Evolutionary conservation across 2,329 filamentous ascomycete genomes (phyloP), one percentile per base, ranked within the genome.

Genomic region (Phyllosticta ampelicida): DNA sequence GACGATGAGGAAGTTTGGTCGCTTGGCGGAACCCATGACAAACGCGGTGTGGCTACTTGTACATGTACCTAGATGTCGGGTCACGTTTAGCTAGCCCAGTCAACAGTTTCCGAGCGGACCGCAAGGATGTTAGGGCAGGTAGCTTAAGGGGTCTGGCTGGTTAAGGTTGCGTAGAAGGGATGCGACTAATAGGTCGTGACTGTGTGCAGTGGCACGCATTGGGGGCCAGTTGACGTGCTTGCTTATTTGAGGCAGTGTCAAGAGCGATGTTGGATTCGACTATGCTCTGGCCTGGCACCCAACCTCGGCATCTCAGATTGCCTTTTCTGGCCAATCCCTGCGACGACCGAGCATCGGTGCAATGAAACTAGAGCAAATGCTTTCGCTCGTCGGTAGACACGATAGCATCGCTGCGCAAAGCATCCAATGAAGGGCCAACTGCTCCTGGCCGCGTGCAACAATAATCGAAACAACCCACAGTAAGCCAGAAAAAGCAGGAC

Each of bases 1-100:
- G 48, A 69, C 62, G 53, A 69, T 51, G 9, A 68, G 61, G 51
- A 69, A 66, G 30, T 68, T 68, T 1, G 56, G 56, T 23, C 51
- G 51, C 52, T 55, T 59, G 21, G 20, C 26, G 19, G 19, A 13
- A 30, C 51, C 9, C 55, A 56, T 56, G 49, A 16, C 36, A 18
- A n/a, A 16, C 23, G 23, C 23, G 8, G 8, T 44, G 36, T 44
- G 36, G 36, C 36, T 44, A 44, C 13, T n/a, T 44, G 16, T 44
- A 44, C 13, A 6, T 44, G 16, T 36, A 36, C 30, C 30, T 16
- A 36, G 13, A 16, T 36, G 30, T 11, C 30, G 36, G 36, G n/a
- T 44, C 36, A 16, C 36, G 11, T 16, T n/a, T 16, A 44, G 36
- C 36, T 44, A 44, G 11, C 13, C 11, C n/a, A n/a, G 36, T n/a